Base-by-base conservation (phyloP, 2,329 filamentous ascomycete genomes). In the Zymoseptoria passerinii region DNA sequence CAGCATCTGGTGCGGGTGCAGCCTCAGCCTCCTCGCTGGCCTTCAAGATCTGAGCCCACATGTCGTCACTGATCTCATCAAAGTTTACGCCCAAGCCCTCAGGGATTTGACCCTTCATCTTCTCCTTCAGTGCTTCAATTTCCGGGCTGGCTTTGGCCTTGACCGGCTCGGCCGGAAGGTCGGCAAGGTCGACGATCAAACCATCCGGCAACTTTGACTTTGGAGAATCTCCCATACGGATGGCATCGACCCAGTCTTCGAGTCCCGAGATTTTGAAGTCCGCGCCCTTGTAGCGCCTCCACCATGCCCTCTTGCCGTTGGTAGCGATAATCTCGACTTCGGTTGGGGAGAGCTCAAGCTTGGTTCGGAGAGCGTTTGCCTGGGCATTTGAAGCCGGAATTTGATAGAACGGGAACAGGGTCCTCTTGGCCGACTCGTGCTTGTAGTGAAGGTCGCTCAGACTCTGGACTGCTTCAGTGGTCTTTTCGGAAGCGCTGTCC, bases 171-270 rank as follows among this genome's bases (percentile, higher is more conserved):
- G 56, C 60, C 8, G 69, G 67, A 48, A 71, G 60, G 8, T 64
- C 62, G 27, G 64, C 65, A n/a, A 59, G 60, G 5, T 64, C 59
- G 8, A 70, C 66, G 8, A 79, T 63, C 40, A 79, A 52, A 4
- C 69, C 68, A 59, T 87, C 82, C 48, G 79, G 80, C 16, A 92
- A 70, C 66, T 83, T 89, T 67, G 85, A 81, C 80, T 92, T 96
- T 59, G 81, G 76, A 2, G 90, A 88, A 70, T 97, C 92, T 55
- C 92, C 90, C 79, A 99, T 81, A 44, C 90, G 86, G 62, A 97
- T 90, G n/a, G 83, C 81, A 69, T 99, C 94, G 59, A 99, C 83
- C 90, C 92, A 99, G 61, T 78, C 77, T 76, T 96, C 90, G 28
- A 99, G 77, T 27, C 80, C 82, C 56, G 81, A 78, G 6, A 63